phyloP scores from a whole-genome alignment of 495 filamentous ascomycete genomes.

The Penicillium mononematosum region DNA sequence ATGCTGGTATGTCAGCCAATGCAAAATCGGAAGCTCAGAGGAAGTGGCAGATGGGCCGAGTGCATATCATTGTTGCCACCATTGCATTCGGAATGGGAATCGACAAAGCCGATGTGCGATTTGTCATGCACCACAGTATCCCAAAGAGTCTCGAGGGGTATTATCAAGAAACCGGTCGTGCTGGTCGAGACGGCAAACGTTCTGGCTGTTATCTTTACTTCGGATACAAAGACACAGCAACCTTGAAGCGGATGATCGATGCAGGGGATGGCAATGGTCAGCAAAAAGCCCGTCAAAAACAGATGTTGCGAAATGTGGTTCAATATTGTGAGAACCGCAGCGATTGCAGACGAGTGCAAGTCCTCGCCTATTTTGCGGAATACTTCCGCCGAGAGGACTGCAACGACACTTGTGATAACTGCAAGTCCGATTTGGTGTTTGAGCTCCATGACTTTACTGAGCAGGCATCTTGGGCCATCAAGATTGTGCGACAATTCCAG shows the following conservation, averaged over 20 bases:
- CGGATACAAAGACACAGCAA: slow-evolving; percentile 66
- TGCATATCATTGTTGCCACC: slow-evolving; percentile 94
- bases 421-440: slow-evolving; percentile 64
- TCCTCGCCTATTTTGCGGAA: slow-evolving; percentile 92
- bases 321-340: slow-evolving; percentile 84
- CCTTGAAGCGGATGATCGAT: slow-evolving; percentile 71
- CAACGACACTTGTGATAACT: slow-evolving; percentile 79
- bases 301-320: slow-evolving; percentile 81
- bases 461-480: slow-evolving; percentile 66
- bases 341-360: slow-evolving; percentile 82
- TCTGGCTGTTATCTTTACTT: slow-evolving; percentile 93
- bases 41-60: slow-evolving; percentile 74
- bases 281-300: slow-evolving; percentile 76
- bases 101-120: slow-evolving; percentile 93
- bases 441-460: slow-evolving; percentile 71
- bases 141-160: slow-evolving; percentile 98
- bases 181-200: slow-evolving; percentile 82
- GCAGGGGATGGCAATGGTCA: slow-evolving; percentile 68
- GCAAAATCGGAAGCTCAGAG: slow-evolving; percentile 68
- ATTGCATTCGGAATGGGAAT: slow-evolving; percentile 99
- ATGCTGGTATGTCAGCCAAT: slow-evolving; percentile 67
- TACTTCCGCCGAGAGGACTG: slow-evolving; percentile 70
- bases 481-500: slow-evolving; percentile 60
- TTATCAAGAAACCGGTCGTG: slow-evolving; percentile 95
- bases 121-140: slow-evolving; percentile 87